Percentiles rank a stretch among this genome's conserved stretches.
Evolutionary conservation across 768 basidiomycete genomes (phyloP).

Genomic region (Lentinula boryana): DNA sequence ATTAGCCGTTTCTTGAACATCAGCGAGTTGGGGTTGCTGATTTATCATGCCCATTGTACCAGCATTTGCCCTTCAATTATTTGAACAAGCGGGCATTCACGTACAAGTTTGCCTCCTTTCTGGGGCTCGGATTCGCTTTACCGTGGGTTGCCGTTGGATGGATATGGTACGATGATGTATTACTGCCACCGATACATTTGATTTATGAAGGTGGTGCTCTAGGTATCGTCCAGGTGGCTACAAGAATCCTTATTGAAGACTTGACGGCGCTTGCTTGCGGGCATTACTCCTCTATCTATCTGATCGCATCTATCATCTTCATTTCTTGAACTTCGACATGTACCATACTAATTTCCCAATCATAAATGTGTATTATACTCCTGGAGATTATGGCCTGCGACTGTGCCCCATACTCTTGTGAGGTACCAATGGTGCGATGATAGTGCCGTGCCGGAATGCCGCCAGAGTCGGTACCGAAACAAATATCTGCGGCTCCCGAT

Average conservation of each 20-base stretch:
- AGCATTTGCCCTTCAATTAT: conserved; percentile 18
- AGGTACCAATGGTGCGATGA: too few relatives aligned
- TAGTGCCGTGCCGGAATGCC: too few relatives aligned
- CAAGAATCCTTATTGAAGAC: conserved; percentile 8
- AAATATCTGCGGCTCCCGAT: not conserved
- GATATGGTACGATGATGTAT: conserved; percentile 13
- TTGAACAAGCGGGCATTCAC: conserved; percentile 13
- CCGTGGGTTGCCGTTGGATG: conserved; percentile 19
- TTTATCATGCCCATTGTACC: not conserved
- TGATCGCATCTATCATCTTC: not conserved
- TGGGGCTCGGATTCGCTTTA: conserved; percentile 17
- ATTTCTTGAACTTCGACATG: not conserved
- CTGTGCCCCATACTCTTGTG: too few relatives aligned
- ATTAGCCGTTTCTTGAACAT: not conserved
- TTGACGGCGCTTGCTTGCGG: not conserved
- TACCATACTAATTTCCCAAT: not conserved
- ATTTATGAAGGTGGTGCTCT: not conserved
- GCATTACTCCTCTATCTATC: not conserved
- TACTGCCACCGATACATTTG: not conserved
- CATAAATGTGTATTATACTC: not conserved
- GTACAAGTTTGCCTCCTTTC: conserved; percentile 11
- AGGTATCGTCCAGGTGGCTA: conserved; percentile 13
- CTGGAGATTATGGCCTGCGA: not conserved
- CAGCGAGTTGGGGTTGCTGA: not conserved
- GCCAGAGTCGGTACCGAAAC: too few relatives aligned